phyloP scores from a whole-genome alignment of 495 filamentous ascomycete species.

The Hypoxylon trugodes region DNA sequence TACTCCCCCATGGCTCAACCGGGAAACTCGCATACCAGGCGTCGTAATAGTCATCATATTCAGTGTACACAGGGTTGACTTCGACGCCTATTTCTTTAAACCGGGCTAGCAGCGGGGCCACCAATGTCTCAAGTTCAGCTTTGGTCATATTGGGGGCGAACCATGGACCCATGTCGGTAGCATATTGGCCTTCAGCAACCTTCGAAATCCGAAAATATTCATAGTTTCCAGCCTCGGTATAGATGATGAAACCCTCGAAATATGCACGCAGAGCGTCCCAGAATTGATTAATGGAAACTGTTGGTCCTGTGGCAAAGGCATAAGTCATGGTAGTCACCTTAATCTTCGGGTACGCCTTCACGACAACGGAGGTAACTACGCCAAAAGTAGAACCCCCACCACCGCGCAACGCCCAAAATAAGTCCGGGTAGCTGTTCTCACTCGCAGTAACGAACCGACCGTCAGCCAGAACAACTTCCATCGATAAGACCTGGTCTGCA shows the following conservation, averaged over 20 bases:
- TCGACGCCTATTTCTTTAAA: conserved; percentile 46
- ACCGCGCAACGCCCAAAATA: conserved; percentile 73
- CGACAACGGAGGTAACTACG: conserved; percentile 61
- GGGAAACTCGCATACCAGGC: conserved; percentile 58
- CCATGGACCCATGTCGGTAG: conserved; percentile 56
- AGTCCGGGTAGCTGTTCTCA: conserved; percentile 57
- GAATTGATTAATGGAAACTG: conserved; percentile 55
- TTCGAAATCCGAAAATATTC: conserved; percentile 56
- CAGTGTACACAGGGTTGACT: conserved; percentile 54
- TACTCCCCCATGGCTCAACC: conserved; percentile 53
- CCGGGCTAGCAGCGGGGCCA: conserved; percentile 57
- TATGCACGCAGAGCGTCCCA: conserved; percentile 59
- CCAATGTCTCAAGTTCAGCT: conserved; percentile 51
- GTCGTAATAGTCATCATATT: conserved; percentile 58
- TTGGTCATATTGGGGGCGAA: conserved; percentile 59
- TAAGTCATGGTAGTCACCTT: conserved; percentile 52
- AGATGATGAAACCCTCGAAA: conserved; percentile 55
- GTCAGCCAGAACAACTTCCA: conserved; percentile 64
- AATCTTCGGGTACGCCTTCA: conserved; percentile 55
- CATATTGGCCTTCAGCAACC: conserved; percentile 45
- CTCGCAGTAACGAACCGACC: conserved; percentile 65
- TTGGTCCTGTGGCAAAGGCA: conserved; percentile 38
- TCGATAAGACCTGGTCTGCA: conserved; percentile 62
- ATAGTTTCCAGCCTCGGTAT: conserved; percentile 62
- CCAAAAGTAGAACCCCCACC: conserved; percentile 68